Evolutionary conservation across 805 yeast genomes (phyloP), one percentile per base, ranked within the genome.

Genomic region (Spathaspora girioi): DNA sequence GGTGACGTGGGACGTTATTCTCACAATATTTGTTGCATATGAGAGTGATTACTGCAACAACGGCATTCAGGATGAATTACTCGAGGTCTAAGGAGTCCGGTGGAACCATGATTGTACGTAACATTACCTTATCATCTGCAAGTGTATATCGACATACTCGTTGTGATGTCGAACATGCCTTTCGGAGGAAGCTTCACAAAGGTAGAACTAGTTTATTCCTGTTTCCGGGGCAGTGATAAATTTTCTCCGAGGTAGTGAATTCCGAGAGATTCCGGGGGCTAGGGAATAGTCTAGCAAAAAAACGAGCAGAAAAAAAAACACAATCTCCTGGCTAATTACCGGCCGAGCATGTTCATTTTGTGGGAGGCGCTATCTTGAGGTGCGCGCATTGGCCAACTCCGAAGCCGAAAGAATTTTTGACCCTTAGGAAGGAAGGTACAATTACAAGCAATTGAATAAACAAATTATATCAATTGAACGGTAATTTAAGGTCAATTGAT

Each of bases 381-480:
- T 32, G 38, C 40, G 40, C 40, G 40, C 40, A 35, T 35, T 35
- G 40, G 40, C 40, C 40, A 35, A 35, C 40, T 35, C 40, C 40
- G 40, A 35, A 14, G 17, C 40, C 40, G 40, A 35, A n/a, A 7
- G 18, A 35, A n/a, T 35, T 35, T 12, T 35, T 12, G 14, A 29
- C 14, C 14, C 14, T 14, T 14, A 14, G 5, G 4, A n/a, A 35
- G 40, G 40, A 35, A 35, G 18, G 17, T 35, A 35, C 15, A 35
- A 35, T 10, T 11, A 31, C 35, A 23, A 4, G 26, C 26, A 23
- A 23, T 23, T 29, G 32, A 3, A 29, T 29, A 10, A 35, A 8
- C 17, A n/a, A 35, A n/a, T 35, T 17, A 35, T 35, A 35, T 6
- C 18, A n/a, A 35, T 35, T 35, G 40, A 15, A 14, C 14, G 14